Evolutionary conservation across 2,329 filamentous ascomycete genomes (phyloP).

Genomic region (Penicillium sp.): DNA sequence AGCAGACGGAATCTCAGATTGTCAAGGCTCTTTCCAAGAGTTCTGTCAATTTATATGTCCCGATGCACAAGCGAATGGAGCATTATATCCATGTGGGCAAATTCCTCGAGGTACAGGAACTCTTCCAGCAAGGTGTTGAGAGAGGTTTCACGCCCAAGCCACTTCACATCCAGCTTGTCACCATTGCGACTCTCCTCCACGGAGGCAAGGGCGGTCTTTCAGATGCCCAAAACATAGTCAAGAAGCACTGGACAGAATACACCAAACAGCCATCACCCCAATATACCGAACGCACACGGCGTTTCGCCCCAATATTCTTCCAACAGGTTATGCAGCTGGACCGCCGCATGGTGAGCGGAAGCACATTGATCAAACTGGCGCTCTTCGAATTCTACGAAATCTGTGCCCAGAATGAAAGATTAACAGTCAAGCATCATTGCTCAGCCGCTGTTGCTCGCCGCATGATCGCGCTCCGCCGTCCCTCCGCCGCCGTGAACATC

Average conservation of each 20-base stretch:
- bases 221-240: slow-evolving; percentile 34
- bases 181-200: slow-evolving; percentile 37
- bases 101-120: slow-evolving; percentile 31
- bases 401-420: slow-evolving; percentile 31
- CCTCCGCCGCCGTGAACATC: slow-evolving; percentile 33
- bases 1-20: neutral
- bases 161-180: slow-evolving; percentile 38
- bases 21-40: slow-evolving; percentile 15
- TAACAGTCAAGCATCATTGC: slow-evolving; percentile 40
- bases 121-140: slow-evolving; percentile 31
- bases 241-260: slow-evolving; percentile 27
- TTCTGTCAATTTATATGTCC: slow-evolving; percentile 33
- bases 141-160: slow-evolving; percentile 33
- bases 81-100: slow-evolving; percentile 40
- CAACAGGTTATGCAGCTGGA: slow-evolving; percentile 32
- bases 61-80: slow-evolving; percentile 39
- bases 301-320: slow-evolving; percentile 37
- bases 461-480: slow-evolving; percentile 28
- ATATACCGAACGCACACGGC: slow-evolving; percentile 23
- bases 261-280: slow-evolving; percentile 7
- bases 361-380: slow-evolving; percentile 35
- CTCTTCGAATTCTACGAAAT: slow-evolving; percentile 43
- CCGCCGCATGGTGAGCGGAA: slow-evolving; percentile 14
- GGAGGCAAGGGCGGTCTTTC: slow-evolving; percentile 23
- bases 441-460: slow-evolving; percentile 28